Percentiles rank a stretch among this genome's conserved stretches.
These are phyloP conservation scores for Linnemannia zychae DNA, from an alignment of 192 early-diverging fungal species.

Conservation along the genomic window DNA sequence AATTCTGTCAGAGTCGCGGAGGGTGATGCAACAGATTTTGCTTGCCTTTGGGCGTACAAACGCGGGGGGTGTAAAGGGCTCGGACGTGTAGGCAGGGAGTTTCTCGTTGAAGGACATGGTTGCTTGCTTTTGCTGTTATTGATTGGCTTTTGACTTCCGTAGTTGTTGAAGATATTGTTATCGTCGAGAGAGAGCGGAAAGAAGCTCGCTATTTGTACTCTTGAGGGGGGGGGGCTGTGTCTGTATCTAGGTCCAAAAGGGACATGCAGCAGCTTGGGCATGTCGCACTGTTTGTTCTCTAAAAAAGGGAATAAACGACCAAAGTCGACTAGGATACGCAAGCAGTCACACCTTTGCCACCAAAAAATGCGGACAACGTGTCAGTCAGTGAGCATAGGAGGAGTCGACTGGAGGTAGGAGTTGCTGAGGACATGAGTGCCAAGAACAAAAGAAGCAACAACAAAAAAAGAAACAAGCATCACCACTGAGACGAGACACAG, in stretches of 20 bases:
- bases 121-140: background rate
- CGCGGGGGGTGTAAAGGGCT: background rate
- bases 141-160: background rate
- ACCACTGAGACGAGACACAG: too few relatives aligned
- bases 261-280: too few relatives aligned
- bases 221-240: background rate
- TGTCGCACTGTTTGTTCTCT: background rate
- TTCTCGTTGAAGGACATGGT: background rate
- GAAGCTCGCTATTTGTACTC: background rate
- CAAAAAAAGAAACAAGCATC: too few relatives aligned
- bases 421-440: too few relatives aligned
- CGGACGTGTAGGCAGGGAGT: background rate
- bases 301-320: background rate
- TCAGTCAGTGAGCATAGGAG: too few relatives aligned
- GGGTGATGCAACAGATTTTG: conserved; percentile 5
- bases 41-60: background rate
- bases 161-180: background rate
- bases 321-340: too few relatives aligned
- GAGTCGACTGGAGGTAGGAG: too few relatives aligned
- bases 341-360: too few relatives aligned
- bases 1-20: conserved; percentile 7
- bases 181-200: background rate
- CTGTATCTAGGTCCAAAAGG: too few relatives aligned
- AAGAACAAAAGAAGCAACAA: too few relatives aligned
- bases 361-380: too few relatives aligned